These are phyloP conservation scores for Thinopyrum elongatum DNA, from an alignment of 176 grass and related monocot genomes.

Conservation along the genomic window DNA sequence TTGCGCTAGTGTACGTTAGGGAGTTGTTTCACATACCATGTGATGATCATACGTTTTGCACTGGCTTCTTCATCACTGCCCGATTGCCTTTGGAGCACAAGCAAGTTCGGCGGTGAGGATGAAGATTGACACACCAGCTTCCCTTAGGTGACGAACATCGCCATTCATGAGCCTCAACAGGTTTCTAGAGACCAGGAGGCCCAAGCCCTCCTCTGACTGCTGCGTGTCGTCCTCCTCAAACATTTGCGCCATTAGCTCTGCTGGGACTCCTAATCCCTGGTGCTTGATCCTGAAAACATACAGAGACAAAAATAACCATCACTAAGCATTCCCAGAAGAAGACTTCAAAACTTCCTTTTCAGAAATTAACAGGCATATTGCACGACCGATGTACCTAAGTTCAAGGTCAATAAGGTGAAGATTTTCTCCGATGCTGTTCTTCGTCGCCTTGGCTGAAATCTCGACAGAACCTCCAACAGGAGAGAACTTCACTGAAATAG, in stretches of 20 bases:
- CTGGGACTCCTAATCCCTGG: slow-evolving; percentile 51
- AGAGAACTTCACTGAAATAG: slow-evolving; percentile 79
- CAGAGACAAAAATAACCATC: not conserved
- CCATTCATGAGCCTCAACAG: slow-evolving; percentile 94
- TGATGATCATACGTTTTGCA: not conserved
- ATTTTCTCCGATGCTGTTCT: slow-evolving; percentile 68
- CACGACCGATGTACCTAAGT: slow-evolving; percentile 50
- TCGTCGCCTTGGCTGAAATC: slow-evolving; percentile 52
- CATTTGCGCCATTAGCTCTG: slow-evolving; percentile 71
- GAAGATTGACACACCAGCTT: slow-evolving; percentile 73
- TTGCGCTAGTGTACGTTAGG: not conserved
- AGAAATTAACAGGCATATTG: slow-evolving; percentile 8
- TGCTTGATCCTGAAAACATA: slow-evolving; percentile 64
- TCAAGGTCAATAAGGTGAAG: slow-evolving; percentile 79
- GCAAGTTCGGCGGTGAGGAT: slow-evolving; percentile 77
- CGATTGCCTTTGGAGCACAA: slow-evolving; percentile 19
- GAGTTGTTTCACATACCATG: slow-evolving; percentile 16
- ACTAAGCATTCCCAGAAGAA: not conserved
- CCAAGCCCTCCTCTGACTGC: slow-evolving; percentile 63
- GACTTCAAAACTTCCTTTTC: not conserved
- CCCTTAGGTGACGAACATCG: slow-evolving; percentile 66
- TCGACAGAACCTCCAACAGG: slow-evolving; percentile 72
- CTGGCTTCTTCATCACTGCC: slow-evolving; percentile 12
- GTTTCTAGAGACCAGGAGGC: slow-evolving; percentile 77
- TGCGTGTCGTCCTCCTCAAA: slow-evolving; percentile 56